Evolutionary conservation across 805 yeast genomes (phyloP), one percentile per base, ranked within the genome.

Genomic region (Zygotorulaspora florentina): DNA sequence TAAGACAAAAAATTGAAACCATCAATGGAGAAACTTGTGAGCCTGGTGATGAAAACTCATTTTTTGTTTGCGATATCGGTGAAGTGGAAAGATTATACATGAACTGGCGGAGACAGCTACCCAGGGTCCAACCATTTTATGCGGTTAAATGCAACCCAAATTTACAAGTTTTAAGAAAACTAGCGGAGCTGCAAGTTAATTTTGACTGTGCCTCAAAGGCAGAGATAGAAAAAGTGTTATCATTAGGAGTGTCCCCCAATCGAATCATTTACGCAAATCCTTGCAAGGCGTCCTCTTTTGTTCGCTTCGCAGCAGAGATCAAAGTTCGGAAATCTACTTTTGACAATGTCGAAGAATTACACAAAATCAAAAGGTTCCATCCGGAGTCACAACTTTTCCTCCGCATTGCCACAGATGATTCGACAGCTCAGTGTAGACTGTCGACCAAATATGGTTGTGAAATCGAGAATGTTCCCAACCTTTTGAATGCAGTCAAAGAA

Each of bases 111-210:
- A 41, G 54, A 17, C 64, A 71, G 33, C 72, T 91, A 58, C 96
- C 96, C 16, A 71, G 81, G 36, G 83, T 91, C 30, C 76, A 77
- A 46, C 96, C 97, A n/a, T 83, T 76, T 61, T 91, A 90, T 67
- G 99, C 99, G 15, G 93, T 91, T 55, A 91, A 91, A 68, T 91
- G 98, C 70, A 91, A 91, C 71, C 85, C 89, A 31, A 82, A 88
- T 61, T 56, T 69, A 6, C 69, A 69, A 45, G 80, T 91, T 10
- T 64, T 91, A 52, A 61, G 68, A 40, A 64, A 75, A 25, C 73
- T 91, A 54, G 80, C 79, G 2, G 50, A 67, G 3, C 66, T 82
- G 52, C 95, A 93, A 23, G 75, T 81, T 43, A 83, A 84, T 47
- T 91, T 91, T 61, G 99, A 91, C 65, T 91, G 99, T 70, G 98